These are phyloP conservation scores for Leccinum subgranulosum DNA, from an alignment of 768 basidiomycete genomes.

Conservation along the genomic window DNA sequence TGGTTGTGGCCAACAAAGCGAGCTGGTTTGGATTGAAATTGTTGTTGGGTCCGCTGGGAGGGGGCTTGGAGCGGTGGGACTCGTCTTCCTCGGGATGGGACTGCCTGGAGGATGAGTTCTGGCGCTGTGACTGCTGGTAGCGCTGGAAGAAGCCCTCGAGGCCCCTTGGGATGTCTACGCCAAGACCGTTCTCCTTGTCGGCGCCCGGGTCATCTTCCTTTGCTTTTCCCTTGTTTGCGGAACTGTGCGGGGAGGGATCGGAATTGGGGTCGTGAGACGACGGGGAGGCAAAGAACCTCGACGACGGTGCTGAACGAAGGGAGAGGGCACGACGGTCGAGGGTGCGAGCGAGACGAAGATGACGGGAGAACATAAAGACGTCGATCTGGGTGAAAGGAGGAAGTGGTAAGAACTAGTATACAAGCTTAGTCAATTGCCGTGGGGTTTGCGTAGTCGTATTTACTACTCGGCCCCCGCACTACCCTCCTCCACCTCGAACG, in stretches of 20 bases:
- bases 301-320: slow-evolving; percentile 28
- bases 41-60: slow-evolving; percentile 41
- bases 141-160: slow-evolving; percentile 81
- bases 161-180: slow-evolving; percentile 54
- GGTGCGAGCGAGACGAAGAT: slow-evolving; percentile 51
- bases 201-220: slow-evolving; percentile 31
- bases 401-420: neutral
- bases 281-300: slow-evolving; percentile 50
- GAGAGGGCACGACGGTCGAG: slow-evolving; percentile 40
- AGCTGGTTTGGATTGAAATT: slow-evolving; percentile 56
- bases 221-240: slow-evolving; percentile 32
- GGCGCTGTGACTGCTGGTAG: slow-evolving; percentile 43
- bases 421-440: slow-evolving; percentile 19
- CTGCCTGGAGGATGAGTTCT: slow-evolving; percentile 24
- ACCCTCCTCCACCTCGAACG: slow-evolving; percentile 77
- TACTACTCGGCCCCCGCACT: slow-evolving; percentile 20
- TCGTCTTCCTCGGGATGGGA: slow-evolving; percentile 30
- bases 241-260: slow-evolving; percentile 23
- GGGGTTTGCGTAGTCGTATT: neutral
- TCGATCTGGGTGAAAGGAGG: neutral
- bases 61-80: slow-evolving; percentile 43
- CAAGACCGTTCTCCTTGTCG: slow-evolving; percentile 29
- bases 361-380: slow-evolving; percentile 58
- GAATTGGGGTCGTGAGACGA: slow-evolving; percentile 30
- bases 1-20: slow-evolving; percentile 53